Base-by-base conservation (phyloP, 306 rosid genomes). In the Crataegus laevigata region DNA sequence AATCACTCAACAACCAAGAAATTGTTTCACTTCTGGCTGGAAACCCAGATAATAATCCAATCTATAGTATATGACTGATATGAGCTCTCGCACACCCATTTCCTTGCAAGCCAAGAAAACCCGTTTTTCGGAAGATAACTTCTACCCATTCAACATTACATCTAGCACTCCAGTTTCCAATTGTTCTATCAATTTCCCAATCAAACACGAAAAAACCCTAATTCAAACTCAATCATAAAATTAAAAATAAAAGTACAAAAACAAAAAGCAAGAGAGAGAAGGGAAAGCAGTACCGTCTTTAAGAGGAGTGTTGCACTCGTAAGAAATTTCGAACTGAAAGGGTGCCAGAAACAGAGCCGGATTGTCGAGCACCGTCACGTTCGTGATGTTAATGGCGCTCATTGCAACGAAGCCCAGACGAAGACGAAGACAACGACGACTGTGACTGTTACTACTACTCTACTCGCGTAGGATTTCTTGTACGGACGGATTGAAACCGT, bases 371-470 rank as follows among this genome's bases (percentile, higher is more conserved):
- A 94, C 91, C 38, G 93, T 84, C 29, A 91, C 91, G 91, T 91
- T 94, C 14, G 96, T 94, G 68, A 94, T 86, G 84, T 94, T 93
- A 42, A 93, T 96, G 5, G 89, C 97, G 67, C 92, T 93, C 98
- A 93, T 92, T 74, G 72, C 61, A 29, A 57, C 82, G 6, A 55
- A 73, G 11, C 13, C 66, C 36, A 29, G 78, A 40, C n/a, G 59
- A 68, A 21, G 24, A 64, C 22, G 40, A 59, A 36, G 40, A 36
- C 40, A 28, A 59, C 45, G 66, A 5, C 61, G 58, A 64, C n/a
- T 14, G 40, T 62, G 58, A 64, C n/a, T 14, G 40, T 62, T 4
- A 24, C 67, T 40, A 45, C 52, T 45, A 45, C 19, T 13, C 21
- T 13, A 25, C 29, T 14, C 34, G 63, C 71, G 62, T 32, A 24